Base-by-base conservation (phyloP, 768 basidiomycete species). In the Termitomyces heimii region DNA sequence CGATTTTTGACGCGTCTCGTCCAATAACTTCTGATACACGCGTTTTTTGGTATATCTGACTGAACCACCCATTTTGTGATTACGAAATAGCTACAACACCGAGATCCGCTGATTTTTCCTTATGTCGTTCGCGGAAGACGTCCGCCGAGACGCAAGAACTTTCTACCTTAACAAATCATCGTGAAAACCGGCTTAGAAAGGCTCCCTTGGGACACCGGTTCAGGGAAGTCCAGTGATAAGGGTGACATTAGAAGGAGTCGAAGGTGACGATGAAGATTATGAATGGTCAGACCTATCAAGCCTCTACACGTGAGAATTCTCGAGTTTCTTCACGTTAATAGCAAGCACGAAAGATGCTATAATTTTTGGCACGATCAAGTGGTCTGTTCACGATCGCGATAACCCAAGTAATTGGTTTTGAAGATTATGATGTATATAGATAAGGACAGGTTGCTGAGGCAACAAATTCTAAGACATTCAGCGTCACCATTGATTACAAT, bases 251-350 rank as follows among this genome's bases (percentile, higher is more conserved):
- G 69, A 61, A 73, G 69, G 53, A 75, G 88, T 86, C 0, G 85
- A 86, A 53, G 88, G 89, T 4, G 89, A 90, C 58, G 89, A 91
- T 62, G 82, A 83, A 66, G 80, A 86, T 4, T 90, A 89, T 54
- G 88, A 86, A n/a, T n/a, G n/a, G n/a, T n/a, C n/a, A 62, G 89
- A 90, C 13, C 66, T 92, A 54, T 69, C 92, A 58, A 89, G 86
- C 66, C 89, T 89, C 20, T 92, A 92, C 64, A 71, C 89, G 89
- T 65, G 88, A 89, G 53, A 76, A 75, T 26, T 59, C 47, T 62
- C 29, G 54, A 43, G 44, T 40, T 63, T 49, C 53, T 22, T 43
- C 51, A 22, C 54, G 53, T 53, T 55, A 44, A 54, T 22, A 43
- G 32, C 43, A 43, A 24, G 32, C 16, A 24, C 20, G 9, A 34